Evolutionary conservation across 768 basidiomycete species (phyloP).

Genomic region (Asterophora lycoperdoides): DNA sequence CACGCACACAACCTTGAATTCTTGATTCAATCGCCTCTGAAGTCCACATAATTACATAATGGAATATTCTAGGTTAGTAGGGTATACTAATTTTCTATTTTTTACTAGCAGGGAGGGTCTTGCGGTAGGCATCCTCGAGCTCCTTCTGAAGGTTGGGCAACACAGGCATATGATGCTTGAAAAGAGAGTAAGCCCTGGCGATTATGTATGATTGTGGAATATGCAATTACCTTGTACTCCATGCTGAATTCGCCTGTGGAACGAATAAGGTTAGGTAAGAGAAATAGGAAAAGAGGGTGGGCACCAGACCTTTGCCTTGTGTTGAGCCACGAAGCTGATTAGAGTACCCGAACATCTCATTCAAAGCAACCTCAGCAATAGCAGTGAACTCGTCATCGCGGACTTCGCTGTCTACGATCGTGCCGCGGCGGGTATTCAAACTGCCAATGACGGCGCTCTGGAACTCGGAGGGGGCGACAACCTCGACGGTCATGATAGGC

Average conservation of each 20-base stretch:
- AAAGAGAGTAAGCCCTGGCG: background rate
- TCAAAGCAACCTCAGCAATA: constrained; percentile 87
- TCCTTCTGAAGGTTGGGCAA: constrained; percentile 85
- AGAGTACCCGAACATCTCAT: constrained; percentile 99
- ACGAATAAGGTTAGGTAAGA: background rate
- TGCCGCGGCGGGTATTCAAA: constrained; percentile 87
- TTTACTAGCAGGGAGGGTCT: constrained; percentile 64
- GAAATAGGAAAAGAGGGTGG: background rate
- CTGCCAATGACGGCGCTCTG: constrained; percentile 94
- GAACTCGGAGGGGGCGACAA: constrained; percentile 94
- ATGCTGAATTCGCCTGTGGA: constrained; percentile 68
- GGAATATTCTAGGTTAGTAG: constrained; percentile 4
- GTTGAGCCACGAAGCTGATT: constrained; percentile 89
- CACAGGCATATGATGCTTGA: constrained; percentile 75
- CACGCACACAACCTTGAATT: too few species aligned
- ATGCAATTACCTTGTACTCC: constrained; percentile 65
- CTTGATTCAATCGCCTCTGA: too few species aligned
- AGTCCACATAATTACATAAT: background rate
- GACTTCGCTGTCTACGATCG: constrained; percentile 93
- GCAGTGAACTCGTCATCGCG: constrained; percentile 96
- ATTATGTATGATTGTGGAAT: constrained; percentile 6
- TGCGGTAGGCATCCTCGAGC: constrained; percentile 81
- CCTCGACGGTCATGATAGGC: constrained; percentile 98
- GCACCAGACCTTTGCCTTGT: constrained; percentile 79
- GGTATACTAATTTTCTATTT: constrained; percentile 44